These are phyloP conservation scores for Hypoxylon sp. DNA, from an alignment of 2,329 filamentous ascomycete genomes.

Conservation along the genomic window DNA sequence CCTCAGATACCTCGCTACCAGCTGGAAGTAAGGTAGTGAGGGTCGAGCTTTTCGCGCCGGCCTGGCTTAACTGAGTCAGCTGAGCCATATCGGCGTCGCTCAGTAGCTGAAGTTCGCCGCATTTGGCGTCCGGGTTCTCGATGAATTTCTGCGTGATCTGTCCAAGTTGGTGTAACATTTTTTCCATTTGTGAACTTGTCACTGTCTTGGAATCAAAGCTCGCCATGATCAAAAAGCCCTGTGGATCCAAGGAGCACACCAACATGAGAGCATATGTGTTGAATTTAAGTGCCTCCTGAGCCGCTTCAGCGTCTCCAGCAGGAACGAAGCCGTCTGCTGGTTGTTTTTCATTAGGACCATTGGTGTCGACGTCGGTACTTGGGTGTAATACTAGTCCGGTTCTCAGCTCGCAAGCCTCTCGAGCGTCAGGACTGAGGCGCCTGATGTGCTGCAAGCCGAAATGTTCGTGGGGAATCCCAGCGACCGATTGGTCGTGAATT, in stretches of 20 bases:
- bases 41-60: constrained; percentile 44
- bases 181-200: constrained; percentile 65
- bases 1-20: constrained; percentile 49
- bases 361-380: constrained; percentile 53
- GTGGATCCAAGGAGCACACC: constrained; percentile 72
- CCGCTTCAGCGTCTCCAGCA: constrained; percentile 69
- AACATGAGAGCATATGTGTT: constrained; percentile 75
- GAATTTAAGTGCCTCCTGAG: constrained; percentile 72
- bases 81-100: constrained; percentile 55
- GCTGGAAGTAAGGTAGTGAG: constrained; percentile 41
- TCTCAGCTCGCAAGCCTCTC: constrained; percentile 69
- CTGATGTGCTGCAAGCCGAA: constrained; percentile 73
- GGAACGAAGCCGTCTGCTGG: constrained; percentile 69
- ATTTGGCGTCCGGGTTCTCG: constrained; percentile 52
- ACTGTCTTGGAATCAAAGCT: constrained; percentile 76
- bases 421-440: constrained; percentile 67
- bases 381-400: constrained; percentile 70
- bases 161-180: constrained; percentile 67
- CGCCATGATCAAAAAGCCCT: constrained; percentile 71
- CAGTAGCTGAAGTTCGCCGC: constrained; percentile 57
- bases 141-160: constrained; percentile 67
- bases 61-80: constrained; percentile 53
- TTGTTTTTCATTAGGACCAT: constrained; percentile 51
- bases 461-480: constrained; percentile 76
- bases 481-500: constrained; percentile 70